Evolutionary conservation across 2,329 filamentous ascomycete genomes (phyloP).

Genomic region (Nectriaceae sp.): DNA sequence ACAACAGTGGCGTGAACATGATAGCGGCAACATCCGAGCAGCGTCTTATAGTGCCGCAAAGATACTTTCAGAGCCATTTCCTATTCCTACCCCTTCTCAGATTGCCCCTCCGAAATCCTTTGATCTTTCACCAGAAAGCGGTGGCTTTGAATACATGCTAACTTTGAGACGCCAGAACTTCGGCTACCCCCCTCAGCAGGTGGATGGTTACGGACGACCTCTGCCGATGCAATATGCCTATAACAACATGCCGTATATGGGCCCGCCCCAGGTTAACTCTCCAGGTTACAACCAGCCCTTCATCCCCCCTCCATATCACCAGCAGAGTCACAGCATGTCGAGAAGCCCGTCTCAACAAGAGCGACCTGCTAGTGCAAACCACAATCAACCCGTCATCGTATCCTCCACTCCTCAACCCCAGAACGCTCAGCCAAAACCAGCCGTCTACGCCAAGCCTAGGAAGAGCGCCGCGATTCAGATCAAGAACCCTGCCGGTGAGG

Average conservation of each 20-base stretch:
- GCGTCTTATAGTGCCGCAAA: slow-evolving; percentile 20
- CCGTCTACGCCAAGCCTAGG: slow-evolving; percentile 53
- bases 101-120: slow-evolving; percentile 32
- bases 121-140: slow-evolving; percentile 69
- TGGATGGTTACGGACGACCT: slow-evolving; percentile 42
- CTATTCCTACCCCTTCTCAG: slow-evolving; percentile 10
- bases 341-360: slow-evolving; percentile 80
- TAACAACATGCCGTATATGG: slow-evolving; percentile 53
- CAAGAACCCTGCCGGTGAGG: slow-evolving; percentile 80
- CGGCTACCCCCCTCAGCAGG: slow-evolving; percentile 50
- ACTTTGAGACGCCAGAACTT: slow-evolving; percentile 69
- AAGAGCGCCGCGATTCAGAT: slow-evolving; percentile 81
- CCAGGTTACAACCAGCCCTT: slow-evolving; percentile 54
- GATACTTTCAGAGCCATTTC: slow-evolving; percentile 10
- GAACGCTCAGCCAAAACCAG: slow-evolving; percentile 57
- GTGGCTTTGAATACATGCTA: slow-evolving; percentile 74
- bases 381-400: slow-evolving; percentile 59
- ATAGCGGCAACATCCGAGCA: slow-evolving; percentile 21
- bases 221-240: slow-evolving; percentile 46
- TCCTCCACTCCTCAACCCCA: slow-evolving; percentile 66
- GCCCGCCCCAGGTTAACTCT: slow-evolving; percentile 45
- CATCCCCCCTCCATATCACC: slow-evolving; percentile 42
- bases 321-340: slow-evolving; percentile 73
- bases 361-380: slow-evolving; percentile 66
- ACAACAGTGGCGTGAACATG: slow-evolving; percentile 32